phyloP scores from a whole-genome alignment of 352 stramenopile species.

The Globisporangium carolinianum region DNA sequence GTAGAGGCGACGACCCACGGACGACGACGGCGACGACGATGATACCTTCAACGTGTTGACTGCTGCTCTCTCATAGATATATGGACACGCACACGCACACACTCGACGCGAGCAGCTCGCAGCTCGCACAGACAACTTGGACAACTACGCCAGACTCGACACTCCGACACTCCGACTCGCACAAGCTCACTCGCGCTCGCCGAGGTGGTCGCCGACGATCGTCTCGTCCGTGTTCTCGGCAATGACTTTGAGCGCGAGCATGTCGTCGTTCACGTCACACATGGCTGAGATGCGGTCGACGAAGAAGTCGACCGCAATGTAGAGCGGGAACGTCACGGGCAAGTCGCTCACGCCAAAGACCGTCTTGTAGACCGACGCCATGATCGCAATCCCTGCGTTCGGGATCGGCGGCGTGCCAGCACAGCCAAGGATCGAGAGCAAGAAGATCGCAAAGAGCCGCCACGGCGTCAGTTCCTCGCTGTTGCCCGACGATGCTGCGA shows the following conservation, averaged over 20 bases:
- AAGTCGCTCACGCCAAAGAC: conserved; percentile 40
- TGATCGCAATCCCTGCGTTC: conserved; percentile 36
- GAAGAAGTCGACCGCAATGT: conserved; percentile 60
- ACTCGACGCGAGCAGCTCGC: neutral
- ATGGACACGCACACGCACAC: neutral
- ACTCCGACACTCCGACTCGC: neutral
- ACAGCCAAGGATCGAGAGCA: conserved; percentile 50
- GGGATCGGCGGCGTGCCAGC: conserved; percentile 48
- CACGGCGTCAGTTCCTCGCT: conserved; percentile 41
- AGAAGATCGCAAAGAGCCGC: conserved; percentile 41
- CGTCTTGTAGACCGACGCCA: conserved; percentile 59
- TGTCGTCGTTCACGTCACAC: conserved; percentile 77
- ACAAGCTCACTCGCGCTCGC: conserved; percentile 23
- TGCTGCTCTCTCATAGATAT: neutral
- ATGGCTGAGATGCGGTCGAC: conserved; percentile 52
- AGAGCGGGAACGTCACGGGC: conserved; percentile 46
- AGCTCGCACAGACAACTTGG: neutral
- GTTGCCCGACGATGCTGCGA: conserved; percentile 53
- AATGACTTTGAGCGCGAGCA: conserved; percentile 72
- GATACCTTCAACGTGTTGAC: neutral
- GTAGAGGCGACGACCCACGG: no score
- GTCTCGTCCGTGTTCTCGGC: conserved; percentile 69
- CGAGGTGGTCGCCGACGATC: conserved; percentile 47
- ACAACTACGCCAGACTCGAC: neutral
- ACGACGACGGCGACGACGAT: no score